These are phyloP conservation scores for Cladosporium sp. DNA, from an alignment of 2,329 filamentous ascomycete species.

Conservation along the genomic window DNA sequence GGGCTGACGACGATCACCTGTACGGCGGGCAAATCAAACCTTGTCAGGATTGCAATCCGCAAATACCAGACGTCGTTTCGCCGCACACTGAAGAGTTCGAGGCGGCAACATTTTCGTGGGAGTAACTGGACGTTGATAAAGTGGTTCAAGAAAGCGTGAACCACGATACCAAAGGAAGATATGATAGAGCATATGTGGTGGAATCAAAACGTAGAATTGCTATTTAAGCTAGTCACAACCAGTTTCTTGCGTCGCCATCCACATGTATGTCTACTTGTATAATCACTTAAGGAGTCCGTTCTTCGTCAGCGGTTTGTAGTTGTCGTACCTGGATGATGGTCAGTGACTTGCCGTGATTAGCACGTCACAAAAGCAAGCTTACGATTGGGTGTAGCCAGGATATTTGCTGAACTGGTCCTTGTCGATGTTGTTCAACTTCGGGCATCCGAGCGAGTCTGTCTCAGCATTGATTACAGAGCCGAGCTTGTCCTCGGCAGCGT, in stretches of 20 bases:
- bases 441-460: slow-evolving; percentile 32
- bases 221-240: background rate
- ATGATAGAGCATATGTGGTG: background rate
- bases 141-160: background rate
- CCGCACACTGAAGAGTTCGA: background rate
- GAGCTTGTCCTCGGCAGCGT: slow-evolving; percentile 24
- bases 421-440: slow-evolving; percentile 33
- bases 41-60: background rate
- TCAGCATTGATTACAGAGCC: slow-evolving; percentile 26
- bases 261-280: background rate
- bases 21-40: background rate
- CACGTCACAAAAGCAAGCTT: background rate
- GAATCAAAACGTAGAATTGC: background rate
- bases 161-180: background rate
- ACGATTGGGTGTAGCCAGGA: slow-evolving; percentile 31
- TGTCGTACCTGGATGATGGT: background rate
- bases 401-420: slow-evolving; percentile 32
- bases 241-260: background rate
- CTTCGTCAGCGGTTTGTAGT: background rate
- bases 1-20: background rate
- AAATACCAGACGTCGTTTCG: background rate
- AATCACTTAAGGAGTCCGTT: background rate
- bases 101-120: background rate
- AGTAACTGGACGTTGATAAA: background rate
- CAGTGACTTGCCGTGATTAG: background rate